Base-by-base conservation (phyloP, 179 eudicot species). In the Drosera spatulata region DNA sequence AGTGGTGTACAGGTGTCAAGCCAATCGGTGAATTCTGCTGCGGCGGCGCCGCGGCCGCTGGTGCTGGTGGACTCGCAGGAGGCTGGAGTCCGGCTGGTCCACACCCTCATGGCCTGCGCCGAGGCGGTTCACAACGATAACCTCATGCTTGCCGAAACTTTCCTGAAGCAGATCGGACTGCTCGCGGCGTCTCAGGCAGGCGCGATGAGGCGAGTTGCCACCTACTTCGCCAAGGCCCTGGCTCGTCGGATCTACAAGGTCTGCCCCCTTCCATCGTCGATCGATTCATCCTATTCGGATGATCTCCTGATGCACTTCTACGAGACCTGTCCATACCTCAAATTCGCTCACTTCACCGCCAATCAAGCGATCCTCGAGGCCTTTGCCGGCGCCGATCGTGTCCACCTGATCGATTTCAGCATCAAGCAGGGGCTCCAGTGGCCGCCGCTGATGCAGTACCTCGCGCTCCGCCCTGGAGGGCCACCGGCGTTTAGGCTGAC, bases 351-450 rank as follows among this genome's bases (percentile, higher is more conserved):
- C 62, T 91, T 91, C 64, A 88, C 97, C 0, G 88, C 95, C 0
- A 91, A 88, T 71, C 97, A 85, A 43, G 97, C 97, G 2, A 85
- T 91, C 37, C 69, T 91, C 0, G 96, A 91, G 44, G 91, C 98
- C 1, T 88, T 91, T n/a, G 72, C 69, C 0, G 91, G 87, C 0
- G 73, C 75, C 0, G 66, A 42, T 2, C 63, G 71, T 6, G 96
- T 88, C 10, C 98, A 91, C 55, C 93, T 91, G 0, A 74, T 91
- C 43, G 98, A 88, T 79, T 91, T 91, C 50, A 80, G 98, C 54
- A 72, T 91, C 76, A 91, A 86, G 10, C 89, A 91, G 55, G 98
- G 98, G 50, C 80, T 91, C 86, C 98, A 91, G 54, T 91, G 98
- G 98, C 98, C 96, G 2, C 87, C 86, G 11, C 71, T 91, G 55